phyloP scores from a whole-genome alignment of 2,329 filamentous ascomycete genomes.

The Sporothrix phasma region DNA sequence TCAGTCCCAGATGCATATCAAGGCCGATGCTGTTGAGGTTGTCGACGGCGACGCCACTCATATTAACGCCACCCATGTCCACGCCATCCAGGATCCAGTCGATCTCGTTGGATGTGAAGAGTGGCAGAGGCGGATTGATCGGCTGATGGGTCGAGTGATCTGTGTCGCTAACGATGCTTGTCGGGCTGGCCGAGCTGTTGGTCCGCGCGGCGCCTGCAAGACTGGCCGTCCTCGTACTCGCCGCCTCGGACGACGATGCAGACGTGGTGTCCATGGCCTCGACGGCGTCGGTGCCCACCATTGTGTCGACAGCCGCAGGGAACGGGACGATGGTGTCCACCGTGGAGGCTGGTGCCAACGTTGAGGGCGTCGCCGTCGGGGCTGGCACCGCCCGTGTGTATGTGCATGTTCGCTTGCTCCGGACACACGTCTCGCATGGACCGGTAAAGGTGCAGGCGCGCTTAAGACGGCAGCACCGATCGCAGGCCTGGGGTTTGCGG shows the following conservation, averaged over 20 bases:
- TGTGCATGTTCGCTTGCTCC: neutral
- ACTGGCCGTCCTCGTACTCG: neutral
- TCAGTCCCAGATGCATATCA: neutral
- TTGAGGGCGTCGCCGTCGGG: neutral
- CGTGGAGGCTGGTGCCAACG: neutral
- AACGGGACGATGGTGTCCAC: neutral
- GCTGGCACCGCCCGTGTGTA: neutral
- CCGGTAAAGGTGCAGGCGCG: neutral
- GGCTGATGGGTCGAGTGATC: neutral
- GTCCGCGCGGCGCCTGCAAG: neutral
- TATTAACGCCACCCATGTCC: neutral
- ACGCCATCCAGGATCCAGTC: neutral
- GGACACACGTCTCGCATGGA: constrained; percentile 2
- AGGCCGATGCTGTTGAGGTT: neutral
- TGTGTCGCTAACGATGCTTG: neutral
- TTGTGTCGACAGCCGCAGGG: neutral
- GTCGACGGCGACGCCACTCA: neutral
- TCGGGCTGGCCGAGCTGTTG: neutral
- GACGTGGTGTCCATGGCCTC: neutral
- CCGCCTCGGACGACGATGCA: neutral
- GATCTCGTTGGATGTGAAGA: neutral
- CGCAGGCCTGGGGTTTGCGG: constrained; percentile 4
- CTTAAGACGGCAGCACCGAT: constrained; percentile 8
- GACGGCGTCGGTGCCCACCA: neutral
- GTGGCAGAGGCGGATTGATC: neutral